These are phyloP conservation scores for Vaccinium macrocarpon DNA, from an alignment of 148 eudicot species.

Conservation along the genomic window DNA sequence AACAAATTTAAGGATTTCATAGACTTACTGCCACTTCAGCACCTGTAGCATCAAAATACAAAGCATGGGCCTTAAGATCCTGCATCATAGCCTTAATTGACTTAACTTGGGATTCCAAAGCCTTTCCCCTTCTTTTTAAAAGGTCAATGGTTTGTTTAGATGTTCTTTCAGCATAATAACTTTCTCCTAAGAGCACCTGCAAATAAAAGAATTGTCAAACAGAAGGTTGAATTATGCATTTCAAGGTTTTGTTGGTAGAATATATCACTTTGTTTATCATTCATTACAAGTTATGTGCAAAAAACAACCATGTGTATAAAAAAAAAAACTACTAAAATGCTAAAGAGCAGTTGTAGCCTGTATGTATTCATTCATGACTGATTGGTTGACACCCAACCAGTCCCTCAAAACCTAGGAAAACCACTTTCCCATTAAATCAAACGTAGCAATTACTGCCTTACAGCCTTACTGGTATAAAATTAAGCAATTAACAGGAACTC, in stretches of 20 bases:
- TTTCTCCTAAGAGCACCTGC: slow-evolving; percentile 90
- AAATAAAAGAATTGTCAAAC: not conserved
- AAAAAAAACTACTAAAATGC: not conserved
- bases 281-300: not conserved
- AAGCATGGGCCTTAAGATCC: slow-evolving; percentile 75
- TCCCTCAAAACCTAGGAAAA: not conserved
- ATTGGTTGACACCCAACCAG: not conserved
- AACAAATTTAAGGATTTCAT: not conserved
- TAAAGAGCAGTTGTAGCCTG: not conserved
- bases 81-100: slow-evolving; percentile 66
- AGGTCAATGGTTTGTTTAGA: slow-evolving; percentile 86
- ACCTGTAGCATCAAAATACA: slow-evolving; percentile 80
- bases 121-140: slow-evolving; percentile 75
- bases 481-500: slow-evolving; percentile 62
- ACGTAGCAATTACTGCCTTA: not conserved
- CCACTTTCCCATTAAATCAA: not conserved
- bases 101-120: slow-evolving; percentile 63
- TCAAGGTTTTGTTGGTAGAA: not conserved
- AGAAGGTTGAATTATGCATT: slow-evolving; percentile 1
- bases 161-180: slow-evolving; percentile 82
- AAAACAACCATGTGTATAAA: not conserved
- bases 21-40: slow-evolving; percentile 65
- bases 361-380: not conserved
- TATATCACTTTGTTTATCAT: not conserved
- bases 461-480: not conserved